Evolutionary conservation across 2,329 filamentous ascomycete genomes (phyloP).

Genomic region (Penicillium sclerotigenum): DNA sequence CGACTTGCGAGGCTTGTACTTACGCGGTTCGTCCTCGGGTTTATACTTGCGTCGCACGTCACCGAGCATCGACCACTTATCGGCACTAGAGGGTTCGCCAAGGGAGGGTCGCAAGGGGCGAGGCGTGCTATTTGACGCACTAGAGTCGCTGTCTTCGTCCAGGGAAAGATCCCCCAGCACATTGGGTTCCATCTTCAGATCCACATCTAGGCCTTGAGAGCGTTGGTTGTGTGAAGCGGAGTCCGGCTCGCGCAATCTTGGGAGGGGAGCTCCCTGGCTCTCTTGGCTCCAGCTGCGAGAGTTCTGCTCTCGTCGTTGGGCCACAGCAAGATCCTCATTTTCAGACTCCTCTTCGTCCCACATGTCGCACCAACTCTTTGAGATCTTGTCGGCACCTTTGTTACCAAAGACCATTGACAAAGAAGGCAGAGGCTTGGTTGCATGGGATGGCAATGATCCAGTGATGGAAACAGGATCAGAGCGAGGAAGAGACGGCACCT

Average conservation of each 20-base stretch:
- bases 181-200: constrained; percentile 10
- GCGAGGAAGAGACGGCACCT: constrained; percentile 48
- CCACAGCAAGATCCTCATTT: constrained; percentile 58
- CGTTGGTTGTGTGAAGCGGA: constrained; percentile 52
- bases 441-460: constrained; percentile 68
- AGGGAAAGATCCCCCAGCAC: constrained; percentile 43
- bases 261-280: constrained; percentile 56
- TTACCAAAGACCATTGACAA: constrained; percentile 78
- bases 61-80: constrained; percentile 88
- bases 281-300: constrained; percentile 77
- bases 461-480: constrained; percentile 69
- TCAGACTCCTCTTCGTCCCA: constrained; percentile 85
- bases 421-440: constrained; percentile 60
- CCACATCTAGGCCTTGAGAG: constrained; percentile 36
- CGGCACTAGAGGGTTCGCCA: constrained; percentile 52
- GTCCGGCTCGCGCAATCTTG: constrained; percentile 54
- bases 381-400: constrained; percentile 66
- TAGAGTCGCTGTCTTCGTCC: constrained; percentile 62
- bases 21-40: constrained; percentile 55
- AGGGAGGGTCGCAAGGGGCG: constrained; percentile 60
- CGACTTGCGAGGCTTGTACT: constrained; percentile 56
- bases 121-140: constrained; percentile 32
- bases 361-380: constrained; percentile 99
- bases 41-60: constrained; percentile 72
- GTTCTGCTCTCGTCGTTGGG: constrained; percentile 61